Conservation (phyloP, 805 yeast genomes). For the Nakazawaea ambrosiae region DNA sequence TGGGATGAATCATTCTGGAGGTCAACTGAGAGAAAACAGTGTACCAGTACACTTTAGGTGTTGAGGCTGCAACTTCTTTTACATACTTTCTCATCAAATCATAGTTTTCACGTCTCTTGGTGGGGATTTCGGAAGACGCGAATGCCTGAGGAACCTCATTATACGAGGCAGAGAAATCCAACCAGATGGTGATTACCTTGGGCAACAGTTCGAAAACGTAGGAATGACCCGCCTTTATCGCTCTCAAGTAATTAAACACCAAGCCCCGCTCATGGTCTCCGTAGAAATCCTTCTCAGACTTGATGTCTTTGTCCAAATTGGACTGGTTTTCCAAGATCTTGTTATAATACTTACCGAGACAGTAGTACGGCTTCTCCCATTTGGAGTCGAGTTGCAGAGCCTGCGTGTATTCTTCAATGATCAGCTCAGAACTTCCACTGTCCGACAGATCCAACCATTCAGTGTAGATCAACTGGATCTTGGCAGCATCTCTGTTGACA, state of each 20-base stretch:
- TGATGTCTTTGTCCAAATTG: conserved; percentile 11
- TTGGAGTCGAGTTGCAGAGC: conserved; percentile 46
- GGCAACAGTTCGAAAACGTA: conserved; percentile 82
- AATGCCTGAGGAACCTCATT: conserved; percentile 18
- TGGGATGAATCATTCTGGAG: conserved; percentile 67
- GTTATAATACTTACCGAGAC: conserved; percentile 72
- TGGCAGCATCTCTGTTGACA: conserved; percentile 18
- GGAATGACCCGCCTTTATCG: conserved; percentile 55
- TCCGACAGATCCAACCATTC: conserved; percentile 86
- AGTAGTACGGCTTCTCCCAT: conserved; percentile 79
- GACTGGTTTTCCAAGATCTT: conserved; percentile 66
- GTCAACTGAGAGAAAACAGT: conserved; percentile 80
- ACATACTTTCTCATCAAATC: conserved; percentile 43
- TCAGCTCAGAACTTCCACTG: conserved; percentile 68
- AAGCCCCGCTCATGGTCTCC: conserved; percentile 52
- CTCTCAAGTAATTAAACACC: conserved; percentile 47
- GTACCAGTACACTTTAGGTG: conserved; percentile 66
- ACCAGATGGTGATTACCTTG: conserved; percentile 84
- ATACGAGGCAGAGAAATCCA: conserved; percentile 55
- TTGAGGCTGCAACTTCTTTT: conserved; percentile 29
- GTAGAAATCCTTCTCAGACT: conserved; percentile 23
- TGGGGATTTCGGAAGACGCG: conserved; percentile 13
- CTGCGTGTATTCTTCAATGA: conserved; percentile 59
- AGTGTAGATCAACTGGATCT: conserved; percentile 70
- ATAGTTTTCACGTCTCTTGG: conserved; percentile 29